phyloP scores from a whole-genome alignment of 1,284 basidiomycete genomes.

The Sanghuangporus weigelae region DNA sequence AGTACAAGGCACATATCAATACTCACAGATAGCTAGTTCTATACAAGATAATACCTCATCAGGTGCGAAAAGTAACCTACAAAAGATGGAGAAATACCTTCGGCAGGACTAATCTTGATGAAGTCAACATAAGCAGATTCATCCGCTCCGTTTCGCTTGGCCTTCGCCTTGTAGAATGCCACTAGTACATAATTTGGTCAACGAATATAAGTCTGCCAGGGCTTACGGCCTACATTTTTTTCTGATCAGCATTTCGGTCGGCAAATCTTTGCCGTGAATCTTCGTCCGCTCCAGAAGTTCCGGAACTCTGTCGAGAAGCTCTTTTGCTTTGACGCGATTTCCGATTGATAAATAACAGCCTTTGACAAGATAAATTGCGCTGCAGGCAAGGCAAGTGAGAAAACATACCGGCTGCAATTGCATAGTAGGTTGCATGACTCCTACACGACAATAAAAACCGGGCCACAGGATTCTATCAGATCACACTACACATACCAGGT shows the following conservation, averaged over 20 bases:
- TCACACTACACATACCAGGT: conserved; percentile 44
- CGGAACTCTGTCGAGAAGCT: conserved; percentile 58
- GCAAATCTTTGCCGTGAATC: conserved; percentile 60
- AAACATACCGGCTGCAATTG: conserved; percentile 55
- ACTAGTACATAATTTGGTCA: conserved; percentile 36
- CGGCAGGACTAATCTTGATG: conserved; percentile 61
- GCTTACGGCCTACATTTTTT: conserved; percentile 47
- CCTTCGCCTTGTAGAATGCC: conserved; percentile 67
- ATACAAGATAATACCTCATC: conserved; percentile 20
- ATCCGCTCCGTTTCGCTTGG: conserved; percentile 45
- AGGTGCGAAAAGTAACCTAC: background rate
- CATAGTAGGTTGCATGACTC: conserved; percentile 75
- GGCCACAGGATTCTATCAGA: background rate
- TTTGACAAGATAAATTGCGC: conserved; percentile 21
- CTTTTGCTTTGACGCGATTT: conserved; percentile 48
- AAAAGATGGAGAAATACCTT: conserved; percentile 39
- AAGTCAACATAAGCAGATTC: conserved; percentile 44
- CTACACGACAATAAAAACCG: conserved; percentile 28
- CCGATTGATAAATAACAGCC: conserved; percentile 58
- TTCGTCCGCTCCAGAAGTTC: conserved; percentile 53
- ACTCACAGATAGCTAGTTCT: conserved; percentile 60
- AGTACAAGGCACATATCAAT: background rate
- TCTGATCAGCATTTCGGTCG: conserved; percentile 70
- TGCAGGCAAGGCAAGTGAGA: background rate
- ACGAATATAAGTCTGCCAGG: background rate